These are phyloP conservation scores for Scheffersomyces lignosus DNA, from an alignment of 805 yeast species.

Conservation along the genomic window DNA sequence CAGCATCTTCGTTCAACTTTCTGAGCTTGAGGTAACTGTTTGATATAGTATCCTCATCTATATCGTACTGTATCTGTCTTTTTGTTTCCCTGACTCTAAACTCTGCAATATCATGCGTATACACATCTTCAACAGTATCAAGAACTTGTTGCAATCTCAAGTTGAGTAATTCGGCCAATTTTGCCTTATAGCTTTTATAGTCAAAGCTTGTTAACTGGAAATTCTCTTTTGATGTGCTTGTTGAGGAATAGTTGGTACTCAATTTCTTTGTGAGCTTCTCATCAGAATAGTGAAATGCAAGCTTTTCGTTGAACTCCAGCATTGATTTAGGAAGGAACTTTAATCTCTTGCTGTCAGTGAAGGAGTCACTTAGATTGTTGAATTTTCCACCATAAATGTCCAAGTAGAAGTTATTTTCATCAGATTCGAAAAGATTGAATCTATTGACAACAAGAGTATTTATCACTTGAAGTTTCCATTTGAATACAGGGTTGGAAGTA, in stretches of 20 bases:
- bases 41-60: conserved; percentile 34
- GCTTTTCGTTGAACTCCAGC: conserved; percentile 18
- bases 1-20: conserved; percentile 36
- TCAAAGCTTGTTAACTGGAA: conserved; percentile 10
- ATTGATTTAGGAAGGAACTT: conserved; percentile 22
- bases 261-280: conserved; percentile 25
- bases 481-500: conserved; percentile 17
- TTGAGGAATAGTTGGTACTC: conserved; percentile 11
- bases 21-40: conserved; percentile 30
- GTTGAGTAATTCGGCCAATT: conserved; percentile 27
- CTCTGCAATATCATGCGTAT: conserved; percentile 17
- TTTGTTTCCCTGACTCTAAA: conserved; percentile 25
- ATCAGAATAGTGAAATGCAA: conserved; percentile 18
- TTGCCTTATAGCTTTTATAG: conserved; percentile 27
- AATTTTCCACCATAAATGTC: conserved; percentile 29
- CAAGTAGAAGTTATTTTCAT: conserved; percentile 18
- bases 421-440: conserved; percentile 17
- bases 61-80: conserved; percentile 33
- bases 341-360: conserved; percentile 18
- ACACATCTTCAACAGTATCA: conserved; percentile 11
- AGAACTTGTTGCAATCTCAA: conserved; percentile 21
- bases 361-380: neutral
- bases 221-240: conserved; percentile 2
- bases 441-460: conserved; percentile 31
- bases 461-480: conserved; percentile 34